These are phyloP conservation scores for Diaporthe citrichinensis DNA, from an alignment of 2,329 filamentous ascomycete species.

Conservation along the genomic window DNA sequence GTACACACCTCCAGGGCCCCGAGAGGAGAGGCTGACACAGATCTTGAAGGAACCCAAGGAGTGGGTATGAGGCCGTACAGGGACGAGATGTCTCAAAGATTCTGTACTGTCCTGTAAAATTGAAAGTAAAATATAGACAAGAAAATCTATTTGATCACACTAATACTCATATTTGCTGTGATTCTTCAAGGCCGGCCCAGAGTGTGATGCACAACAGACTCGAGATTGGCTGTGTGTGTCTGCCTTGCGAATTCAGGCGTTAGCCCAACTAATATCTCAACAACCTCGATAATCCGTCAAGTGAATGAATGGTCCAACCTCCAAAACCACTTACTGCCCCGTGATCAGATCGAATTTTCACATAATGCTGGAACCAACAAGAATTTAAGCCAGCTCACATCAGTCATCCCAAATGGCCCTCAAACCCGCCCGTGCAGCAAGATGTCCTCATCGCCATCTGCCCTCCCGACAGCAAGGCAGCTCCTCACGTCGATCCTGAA, in stretches of 20 bases:
- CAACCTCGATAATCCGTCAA: neutral
- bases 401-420: conserved; percentile 31
- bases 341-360: neutral
- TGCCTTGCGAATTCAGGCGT: neutral
- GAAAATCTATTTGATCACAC: neutral
- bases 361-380: neutral
- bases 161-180: neutral
- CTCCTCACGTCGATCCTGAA: conserved; percentile 65
- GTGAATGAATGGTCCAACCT: neutral
- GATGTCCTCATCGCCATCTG: conserved; percentile 39
- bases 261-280: neutral
- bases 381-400: neutral
- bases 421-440: neutral
- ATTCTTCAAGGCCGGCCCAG: too few relatives aligned
- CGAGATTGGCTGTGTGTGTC: neutral
- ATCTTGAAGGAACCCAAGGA: conserved; percentile 76
- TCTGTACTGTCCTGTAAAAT: conserved; percentile 28
- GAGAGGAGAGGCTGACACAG: conserved; percentile 86
- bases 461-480: conserved; percentile 56
- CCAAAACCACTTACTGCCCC: neutral
- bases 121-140: conserved; percentile 24
- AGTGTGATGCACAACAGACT: neutral
- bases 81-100: neutral
- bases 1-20: conserved; percentile 83
- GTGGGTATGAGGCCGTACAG: conserved; percentile 69